Evolutionary conservation across 371 early-diverging fungal genomes (phyloP).

Genomic region (Rhizomucor pusillus): DNA sequence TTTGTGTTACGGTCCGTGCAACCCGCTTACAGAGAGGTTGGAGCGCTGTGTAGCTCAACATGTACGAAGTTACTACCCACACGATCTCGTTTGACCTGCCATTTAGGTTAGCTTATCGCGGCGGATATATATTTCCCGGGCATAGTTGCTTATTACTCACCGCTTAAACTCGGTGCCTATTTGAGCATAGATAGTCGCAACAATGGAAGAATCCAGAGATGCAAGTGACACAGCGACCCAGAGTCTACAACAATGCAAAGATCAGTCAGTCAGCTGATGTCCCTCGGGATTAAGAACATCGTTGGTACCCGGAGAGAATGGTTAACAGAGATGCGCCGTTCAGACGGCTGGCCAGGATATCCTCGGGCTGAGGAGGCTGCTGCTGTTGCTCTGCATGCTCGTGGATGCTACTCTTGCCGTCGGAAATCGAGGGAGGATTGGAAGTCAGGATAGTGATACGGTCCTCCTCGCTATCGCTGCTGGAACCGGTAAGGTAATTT

Average conservation of each 20-base stretch:
- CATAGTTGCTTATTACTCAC: constrained; percentile 14
- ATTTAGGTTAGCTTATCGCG: not conserved
- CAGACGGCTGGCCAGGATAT: constrained; percentile 30
- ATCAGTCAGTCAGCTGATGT: not conserved
- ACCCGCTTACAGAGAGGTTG: constrained; percentile 70
- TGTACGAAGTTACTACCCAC: constrained; percentile 75
- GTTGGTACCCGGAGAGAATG: constrained; percentile 30
- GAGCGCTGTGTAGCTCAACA: constrained; percentile 73
- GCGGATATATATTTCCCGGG: not conserved
- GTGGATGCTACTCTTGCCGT: constrained; percentile 2
- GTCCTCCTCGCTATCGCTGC: constrained; percentile 17
- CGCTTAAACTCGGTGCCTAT: constrained; percentile 75
- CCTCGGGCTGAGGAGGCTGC: constrained; percentile 15
- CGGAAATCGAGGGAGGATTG: constrained; percentile 17
- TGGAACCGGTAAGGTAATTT: not conserved
- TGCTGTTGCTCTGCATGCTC: constrained; percentile 2
- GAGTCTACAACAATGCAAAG: constrained; percentile 19
- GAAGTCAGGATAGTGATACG: constrained; percentile 30
- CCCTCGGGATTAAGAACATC: not conserved
- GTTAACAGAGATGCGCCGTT: constrained; percentile 37
- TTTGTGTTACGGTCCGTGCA: constrained; percentile 1
- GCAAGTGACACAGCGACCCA: constrained; percentile 60
- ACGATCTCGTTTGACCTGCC: constrained; percentile 52
- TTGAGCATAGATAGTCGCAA: constrained; percentile 76
- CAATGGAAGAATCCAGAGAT: constrained; percentile 76